These are phyloP conservation scores for Forsythia viridissima DNA, from an alignment of 257 asterid genomes.

Conservation along the genomic window DNA sequence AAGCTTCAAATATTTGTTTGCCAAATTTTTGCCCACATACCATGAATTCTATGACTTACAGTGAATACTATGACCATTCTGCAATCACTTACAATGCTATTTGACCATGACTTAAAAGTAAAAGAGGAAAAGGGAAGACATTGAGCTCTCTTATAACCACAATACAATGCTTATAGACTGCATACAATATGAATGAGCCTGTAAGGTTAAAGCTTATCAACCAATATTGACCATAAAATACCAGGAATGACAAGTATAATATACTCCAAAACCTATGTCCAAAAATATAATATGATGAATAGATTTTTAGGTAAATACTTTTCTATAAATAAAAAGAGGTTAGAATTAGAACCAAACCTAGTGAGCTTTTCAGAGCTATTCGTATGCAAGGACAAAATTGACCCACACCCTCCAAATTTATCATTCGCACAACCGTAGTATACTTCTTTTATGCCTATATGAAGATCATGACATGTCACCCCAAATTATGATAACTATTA, in stretches of 20 bases:
- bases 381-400: conserved; percentile 73
- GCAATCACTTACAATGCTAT: neutral
- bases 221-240: conserved; percentile 11
- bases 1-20: neutral
- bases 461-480: conserved; percentile 20
- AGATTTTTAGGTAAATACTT: conserved; percentile 12
- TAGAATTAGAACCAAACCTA: conserved; percentile 38
- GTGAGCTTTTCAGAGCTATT: conserved; percentile 32
- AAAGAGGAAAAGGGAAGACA: neutral
- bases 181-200: neutral
- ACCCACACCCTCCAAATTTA: conserved; percentile 97
- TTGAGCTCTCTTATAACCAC: neutral
- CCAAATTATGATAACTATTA: conserved; percentile 18
- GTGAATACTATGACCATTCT: neutral
- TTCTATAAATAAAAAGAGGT: conserved; percentile 6
- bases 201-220: neutral
- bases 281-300: neutral
- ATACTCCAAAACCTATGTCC: neutral
- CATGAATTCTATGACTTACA: neutral
- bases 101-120: neutral
- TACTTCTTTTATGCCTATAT: conserved; percentile 65
- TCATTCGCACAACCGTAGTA: conserved; percentile 89
- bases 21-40: neutral
- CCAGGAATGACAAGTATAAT: neutral
- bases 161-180: neutral